Evolutionary conservation across 164 flowering plant species (phyloP), one percentile per base, ranked within the genome.

Genomic region (Saururus chinensis): DNA sequence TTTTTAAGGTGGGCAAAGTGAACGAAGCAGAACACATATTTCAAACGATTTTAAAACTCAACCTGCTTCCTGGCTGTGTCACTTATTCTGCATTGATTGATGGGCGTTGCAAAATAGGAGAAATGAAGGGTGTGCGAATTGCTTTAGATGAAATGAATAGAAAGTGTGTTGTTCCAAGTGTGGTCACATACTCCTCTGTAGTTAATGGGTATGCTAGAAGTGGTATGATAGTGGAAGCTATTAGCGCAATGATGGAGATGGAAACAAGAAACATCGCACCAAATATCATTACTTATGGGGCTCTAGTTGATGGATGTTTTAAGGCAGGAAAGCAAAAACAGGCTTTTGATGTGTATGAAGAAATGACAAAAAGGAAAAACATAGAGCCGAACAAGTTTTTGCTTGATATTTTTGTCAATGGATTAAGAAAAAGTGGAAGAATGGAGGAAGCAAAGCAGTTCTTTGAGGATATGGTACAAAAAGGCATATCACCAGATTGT

Each of bases 41-140:
- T 61, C 26, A 11, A n/a, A 67, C 56, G 19, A 66, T 89, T 68
- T 62, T 54, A 26, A 61, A 73, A 63, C 72, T 68, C 53, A 57
- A 70, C 56, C 35, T 85, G n/a, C 54, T 61, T 72, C 89, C 95
- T 11, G 88, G 73, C 71, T 70, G 26, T 49, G 51, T 88, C 16
- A 83, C 85, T 10, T 90, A 84, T 68, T 75, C 97, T 48, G 84
- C 77, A 40, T 69, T 88, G 68, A 78, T 93, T 66, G 81, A 82
- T 73, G 97, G 91, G 19, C 79, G 35, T 35, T 85, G 87, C 81
- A 93, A 84, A 65, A 64, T 68, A 57, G 91, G 92, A 53, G 84
- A 90, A 65, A 69, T 86, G 73, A 63, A 41, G 14, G 70, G 72
- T 51, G 96, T 77, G 4, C 84, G 84, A 66, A 63, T 70, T 51